Conservation (phyloP, 495 filamentous ascomycete species). For the Elaphomyces granulatus region DNA sequence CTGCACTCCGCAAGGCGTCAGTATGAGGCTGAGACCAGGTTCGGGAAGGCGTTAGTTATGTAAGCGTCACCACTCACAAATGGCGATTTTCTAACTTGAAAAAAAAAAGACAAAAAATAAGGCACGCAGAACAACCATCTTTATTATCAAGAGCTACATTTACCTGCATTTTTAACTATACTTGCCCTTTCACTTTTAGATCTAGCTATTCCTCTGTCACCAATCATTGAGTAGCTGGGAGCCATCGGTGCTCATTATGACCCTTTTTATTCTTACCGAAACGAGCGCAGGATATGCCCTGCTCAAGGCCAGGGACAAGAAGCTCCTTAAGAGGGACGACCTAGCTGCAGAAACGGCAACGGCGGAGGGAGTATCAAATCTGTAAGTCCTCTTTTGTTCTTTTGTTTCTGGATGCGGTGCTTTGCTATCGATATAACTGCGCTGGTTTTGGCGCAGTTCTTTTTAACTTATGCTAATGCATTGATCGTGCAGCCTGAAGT, state of each 20-base stretch:
- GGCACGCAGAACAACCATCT: no score
- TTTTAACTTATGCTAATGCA: slow-evolving; percentile 16
- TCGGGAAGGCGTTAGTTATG: no score
- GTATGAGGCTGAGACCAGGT: no score
- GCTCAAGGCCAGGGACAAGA: slow-evolving; percentile 96
- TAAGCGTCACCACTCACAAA: slow-evolving; percentile 2
- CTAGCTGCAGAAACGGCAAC: slow-evolving; percentile 57
- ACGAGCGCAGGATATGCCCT: slow-evolving; percentile 94
- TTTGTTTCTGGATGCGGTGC: neutral
- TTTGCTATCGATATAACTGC: neutral
- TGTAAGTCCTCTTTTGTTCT: slow-evolving; percentile 44
- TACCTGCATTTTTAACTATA: neutral
- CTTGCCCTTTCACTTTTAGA: neutral
- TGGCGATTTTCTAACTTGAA: slow-evolving; percentile 5
- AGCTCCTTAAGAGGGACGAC: slow-evolving; percentile 77
- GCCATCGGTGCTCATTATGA: slow-evolving; percentile 40
- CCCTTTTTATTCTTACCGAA: slow-evolving; percentile 74
- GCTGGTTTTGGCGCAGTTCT: no score
- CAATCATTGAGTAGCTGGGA: slow-evolving; percentile 12
- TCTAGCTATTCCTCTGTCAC: neutral
- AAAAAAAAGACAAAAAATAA: slow-evolving; percentile 4
- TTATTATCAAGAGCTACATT: no score
- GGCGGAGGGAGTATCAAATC: slow-evolving; percentile 69
- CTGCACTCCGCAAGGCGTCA: no score
- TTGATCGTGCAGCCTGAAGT: slow-evolving; percentile 57